Base-by-base conservation (phyloP, 352 stramenopile species). In the Pythium biforme region DNA sequence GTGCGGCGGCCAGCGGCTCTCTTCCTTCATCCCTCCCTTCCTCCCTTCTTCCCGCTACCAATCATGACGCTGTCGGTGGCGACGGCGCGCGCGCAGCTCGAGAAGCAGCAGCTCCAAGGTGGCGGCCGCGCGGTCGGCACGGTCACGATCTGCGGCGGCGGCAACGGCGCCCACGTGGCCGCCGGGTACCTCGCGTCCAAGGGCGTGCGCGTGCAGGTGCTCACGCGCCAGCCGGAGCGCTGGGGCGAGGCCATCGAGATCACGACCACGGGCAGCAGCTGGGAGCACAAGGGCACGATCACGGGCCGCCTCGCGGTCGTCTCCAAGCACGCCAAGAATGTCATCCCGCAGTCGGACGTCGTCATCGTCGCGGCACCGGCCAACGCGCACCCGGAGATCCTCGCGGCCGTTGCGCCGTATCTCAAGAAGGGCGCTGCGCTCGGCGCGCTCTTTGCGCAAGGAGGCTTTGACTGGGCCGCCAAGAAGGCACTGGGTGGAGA, bases 391-490 rank as follows among this genome's bases (percentile, higher is more conserved):
- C 88, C 90, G 26, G 74, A 81, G 62, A 90, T 96, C 65, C 69
- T 96, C n/a, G 64, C 70, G 39, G 70, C 82, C 25, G 72, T 97
- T 34, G 82, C 78, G 45, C 88, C 87, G 22, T 85, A 96, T 65
- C 63, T 97, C 29, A 96, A 97, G 66, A 77, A 90, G 50, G 90
- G 90, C 19, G 79, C 83, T 9, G 85, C 85, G 29, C 71, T 97
- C 31, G 90, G 90, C 40, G 89, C 90, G 45, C 72, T 97, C 5
- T 97, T 97, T 55, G 90, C 89, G 17, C 90, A 97, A 59, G 90
- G 89, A n/a, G 90, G 90, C 31, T 97, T 97, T 43, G 90, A 97
- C 64, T 97, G 90, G 90, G 90, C 90, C 1, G 88, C 76, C 25
- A 95, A 92, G 76, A 94, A 95, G 67, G 83, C 86, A 25, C 82